A percentile compares a stretch with the other conserved stretches of the same genome.
Conservation (phyloP, 768 basidiomycete species). For the Coprinopsis marcescibilis region DNA sequence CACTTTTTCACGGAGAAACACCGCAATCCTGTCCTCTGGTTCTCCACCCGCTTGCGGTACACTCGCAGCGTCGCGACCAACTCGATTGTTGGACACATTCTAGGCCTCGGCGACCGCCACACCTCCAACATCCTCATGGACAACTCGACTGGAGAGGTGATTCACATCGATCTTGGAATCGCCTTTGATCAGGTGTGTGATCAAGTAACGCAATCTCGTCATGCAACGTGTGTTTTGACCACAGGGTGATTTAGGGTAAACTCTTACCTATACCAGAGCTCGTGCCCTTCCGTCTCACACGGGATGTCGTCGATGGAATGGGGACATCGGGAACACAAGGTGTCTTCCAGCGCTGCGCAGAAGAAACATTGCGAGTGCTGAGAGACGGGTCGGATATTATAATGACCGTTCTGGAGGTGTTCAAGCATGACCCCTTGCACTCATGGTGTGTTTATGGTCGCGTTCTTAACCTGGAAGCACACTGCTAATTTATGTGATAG, state of each 20-base stretch:
- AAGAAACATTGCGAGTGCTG: slow-evolving; percentile 90
- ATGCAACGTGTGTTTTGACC: background rate
- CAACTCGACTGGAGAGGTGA: slow-evolving; percentile 72
- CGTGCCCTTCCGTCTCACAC: slow-evolving; percentile 93
- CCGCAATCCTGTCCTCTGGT: slow-evolving; percentile 88
- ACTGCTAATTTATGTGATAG: slow-evolving; percentile 27
- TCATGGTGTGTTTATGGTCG: slow-evolving; percentile 60
- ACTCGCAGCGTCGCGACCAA: slow-evolving; percentile 89
- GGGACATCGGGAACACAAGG: slow-evolving; percentile 87
- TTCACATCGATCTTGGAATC: slow-evolving; percentile 95
- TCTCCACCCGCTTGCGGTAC: slow-evolving; percentile 83
- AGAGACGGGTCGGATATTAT: slow-evolving; percentile 81
- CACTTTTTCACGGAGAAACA: slow-evolving; percentile 92
- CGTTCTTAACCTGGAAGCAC: background rate
- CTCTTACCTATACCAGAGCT: slow-evolving; percentile 73
- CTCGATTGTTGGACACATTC: slow-evolving; percentile 88
- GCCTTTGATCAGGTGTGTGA: slow-evolving; percentile 84
- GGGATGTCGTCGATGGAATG: slow-evolving; percentile 92
- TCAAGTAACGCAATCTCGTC: background rate
- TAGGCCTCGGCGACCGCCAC: slow-evolving; percentile 93
- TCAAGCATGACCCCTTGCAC: slow-evolving; percentile 94
- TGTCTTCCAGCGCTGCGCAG: slow-evolving; percentile 91
- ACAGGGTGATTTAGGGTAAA: slow-evolving; percentile 55
- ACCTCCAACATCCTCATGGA: slow-evolving; percentile 90
- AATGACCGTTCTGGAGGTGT: slow-evolving; percentile 93